Evolutionary conservation across 2,329 filamentous ascomycete species (phyloP).

Genomic region (Xylariaceae sp.): DNA sequence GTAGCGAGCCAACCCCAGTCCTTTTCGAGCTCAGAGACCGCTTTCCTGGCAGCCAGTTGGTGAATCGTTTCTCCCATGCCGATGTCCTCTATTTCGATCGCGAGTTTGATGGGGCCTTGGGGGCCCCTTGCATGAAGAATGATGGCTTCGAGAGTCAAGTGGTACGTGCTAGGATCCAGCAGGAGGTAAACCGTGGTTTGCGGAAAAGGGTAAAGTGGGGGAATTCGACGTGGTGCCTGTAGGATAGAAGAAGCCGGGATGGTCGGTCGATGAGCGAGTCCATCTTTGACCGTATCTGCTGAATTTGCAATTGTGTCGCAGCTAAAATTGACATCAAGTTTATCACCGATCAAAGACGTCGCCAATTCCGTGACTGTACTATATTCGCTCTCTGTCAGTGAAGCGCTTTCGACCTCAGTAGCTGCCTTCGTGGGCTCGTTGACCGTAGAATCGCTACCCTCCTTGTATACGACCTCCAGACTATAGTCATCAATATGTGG

Average conservation of each 20-base stretch:
- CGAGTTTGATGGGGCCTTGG: slow-evolving; percentile 15
- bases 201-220: slow-evolving; percentile 14
- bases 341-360: slow-evolving; percentile 11
- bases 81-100: slow-evolving; percentile 16
- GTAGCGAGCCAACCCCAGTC: slow-evolving; percentile 11
- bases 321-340: neutral
- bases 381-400: neutral
- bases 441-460: slow-evolving; percentile 11
- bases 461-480: slow-evolving; percentile 13
- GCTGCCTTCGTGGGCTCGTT: neutral
- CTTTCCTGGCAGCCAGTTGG: slow-evolving; percentile 16
- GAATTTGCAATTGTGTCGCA: neutral
- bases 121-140: slow-evolving; percentile 13
- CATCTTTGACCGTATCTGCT: neutral
- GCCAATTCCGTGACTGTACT: neutral
- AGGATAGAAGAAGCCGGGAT: slow-evolving; percentile 8
- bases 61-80: slow-evolving; percentile 17
- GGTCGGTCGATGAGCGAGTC: slow-evolving; percentile 5
- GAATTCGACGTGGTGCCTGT: slow-evolving; percentile 9
- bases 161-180: slow-evolving; percentile 11
- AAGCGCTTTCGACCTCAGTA: neutral
- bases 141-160: slow-evolving; percentile 10
- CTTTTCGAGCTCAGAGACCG: slow-evolving; percentile 16
- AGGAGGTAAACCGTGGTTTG: slow-evolving; percentile 16
- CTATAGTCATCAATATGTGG: slow-evolving; percentile 13